These are phyloP conservation scores for Venturia effusa DNA, from an alignment of 2,329 filamentous ascomycete species.

Conservation along the genomic window DNA sequence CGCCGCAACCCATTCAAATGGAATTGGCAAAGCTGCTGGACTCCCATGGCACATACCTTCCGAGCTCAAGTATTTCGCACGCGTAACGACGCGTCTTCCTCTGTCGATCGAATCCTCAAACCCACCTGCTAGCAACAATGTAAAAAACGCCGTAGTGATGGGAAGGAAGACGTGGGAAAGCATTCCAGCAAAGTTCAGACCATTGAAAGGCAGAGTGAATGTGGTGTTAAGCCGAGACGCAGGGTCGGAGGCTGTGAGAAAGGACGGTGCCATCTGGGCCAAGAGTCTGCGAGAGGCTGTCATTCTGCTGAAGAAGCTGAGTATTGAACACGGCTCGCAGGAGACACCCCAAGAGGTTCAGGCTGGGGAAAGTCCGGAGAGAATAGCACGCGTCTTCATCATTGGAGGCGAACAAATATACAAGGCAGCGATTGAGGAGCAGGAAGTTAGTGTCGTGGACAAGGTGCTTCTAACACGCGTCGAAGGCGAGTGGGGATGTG, in stretches of 20 bases:
- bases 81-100: conserved; percentile 60
- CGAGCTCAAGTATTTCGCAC: conserved; percentile 92
- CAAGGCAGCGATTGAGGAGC: conserved; percentile 50
- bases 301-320: conserved; percentile 23
- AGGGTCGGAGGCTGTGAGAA: conserved; percentile 8
- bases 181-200: conserved; percentile 68
- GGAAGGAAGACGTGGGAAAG: conserved; percentile 94
- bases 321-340: conserved; percentile 13
- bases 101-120: conserved; percentile 7
- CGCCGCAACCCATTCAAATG: conserved; percentile 70
- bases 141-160: conserved; percentile 71
- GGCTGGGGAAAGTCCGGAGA: conserved; percentile 12
- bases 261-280: conserved; percentile 42
- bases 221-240: conserved; percentile 57
- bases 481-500: conserved; percentile 59
- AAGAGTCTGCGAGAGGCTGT: conserved; percentile 50
- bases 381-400: conserved; percentile 58
- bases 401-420: conserved; percentile 91
- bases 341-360: conserved; percentile 11
- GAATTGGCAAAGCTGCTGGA: conserved; percentile 68
- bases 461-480: conserved; percentile 60
- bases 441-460: conserved; percentile 3
- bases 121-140: neutral
- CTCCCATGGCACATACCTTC: conserved; percentile 80
- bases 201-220: conserved; percentile 70